Percentiles rank a stretch among this genome's conserved stretches.
phyloP scores from a whole-genome alignment of 345 rosid species.

The Citropsis articulata region DNA sequence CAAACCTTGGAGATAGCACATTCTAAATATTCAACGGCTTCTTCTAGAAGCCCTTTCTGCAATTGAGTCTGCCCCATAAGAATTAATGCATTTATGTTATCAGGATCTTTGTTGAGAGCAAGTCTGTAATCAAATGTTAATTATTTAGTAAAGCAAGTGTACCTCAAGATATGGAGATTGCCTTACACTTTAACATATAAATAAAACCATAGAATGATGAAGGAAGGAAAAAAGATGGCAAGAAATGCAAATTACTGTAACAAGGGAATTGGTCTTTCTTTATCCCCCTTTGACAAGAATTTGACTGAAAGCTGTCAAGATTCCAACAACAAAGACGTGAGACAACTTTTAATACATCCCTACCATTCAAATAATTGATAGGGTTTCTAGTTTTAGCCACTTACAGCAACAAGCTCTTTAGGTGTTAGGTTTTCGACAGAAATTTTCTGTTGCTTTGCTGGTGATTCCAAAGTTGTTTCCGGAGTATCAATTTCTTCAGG shows the following conservation, averaged over 20 bases:
- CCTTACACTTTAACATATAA: not conserved
- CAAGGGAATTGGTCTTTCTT: slow-evolving; percentile 52
- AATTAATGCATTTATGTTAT: slow-evolving; percentile 50
- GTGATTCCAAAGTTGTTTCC: slow-evolving; percentile 27
- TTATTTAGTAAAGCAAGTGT: not conserved
- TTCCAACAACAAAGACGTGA: slow-evolving; percentile 24
- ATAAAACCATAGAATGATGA: not conserved
- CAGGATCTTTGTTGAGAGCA: slow-evolving; percentile 80
- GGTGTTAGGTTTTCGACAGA: slow-evolving; percentile 47
- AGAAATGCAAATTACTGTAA: slow-evolving; percentile 40
- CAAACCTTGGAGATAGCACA: slow-evolving; percentile 70
- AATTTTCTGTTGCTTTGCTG: slow-evolving; percentile 30
- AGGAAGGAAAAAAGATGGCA: not conserved
- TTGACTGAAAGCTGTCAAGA: slow-evolving; percentile 62
- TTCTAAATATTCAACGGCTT: slow-evolving; percentile 67
- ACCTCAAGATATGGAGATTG: not conserved
- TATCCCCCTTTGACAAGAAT: slow-evolving; percentile 50
- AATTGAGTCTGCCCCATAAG: slow-evolving; percentile 70
- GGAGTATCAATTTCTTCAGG: slow-evolving; percentile 21
- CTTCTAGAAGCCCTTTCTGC: slow-evolving; percentile 48
- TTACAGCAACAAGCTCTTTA: slow-evolving; percentile 58
- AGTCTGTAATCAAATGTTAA: slow-evolving; percentile 39
- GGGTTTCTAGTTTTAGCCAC: slow-evolving; percentile 24
- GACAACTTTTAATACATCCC: slow-evolving; percentile 8
- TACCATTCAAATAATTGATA: slow-evolving; percentile 8